Evolutionary conservation across 202 grass and related monocot species (phyloP), one percentile per base, ranked within the genome.

Genomic region (Setaria italica): DNA sequence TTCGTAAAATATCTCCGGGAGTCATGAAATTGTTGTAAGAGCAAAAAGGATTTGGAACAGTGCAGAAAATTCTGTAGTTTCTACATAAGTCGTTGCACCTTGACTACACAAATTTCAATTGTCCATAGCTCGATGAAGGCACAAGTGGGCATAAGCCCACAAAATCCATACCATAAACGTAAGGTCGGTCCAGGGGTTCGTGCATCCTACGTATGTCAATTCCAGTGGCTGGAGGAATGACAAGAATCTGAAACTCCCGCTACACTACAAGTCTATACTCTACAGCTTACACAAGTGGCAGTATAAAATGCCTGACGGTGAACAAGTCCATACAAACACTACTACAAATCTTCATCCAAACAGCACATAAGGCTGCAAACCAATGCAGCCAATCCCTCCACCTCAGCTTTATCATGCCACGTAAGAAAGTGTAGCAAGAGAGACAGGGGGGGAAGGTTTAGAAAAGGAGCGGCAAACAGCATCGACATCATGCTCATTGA

Each of bases 381-480:
- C 17, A 25, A 33, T 47, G 48, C 10, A 57, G 37, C 69, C 17
- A 74, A 74, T 74, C 35, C 25, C 6, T 57, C 49, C 49, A 39
- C 8, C 37, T 67, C 39, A 67, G 37, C 14, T 34, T 68, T 30
- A 69, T 87, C 41, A 67, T 69, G 78, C 46, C 30, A 82, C 71
- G 9, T 82, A 29, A 57, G 70, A 68, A 81, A 76, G 21, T 15
- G 5, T 16, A 39, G 9, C 0, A 72, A 75, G 25, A 76, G 19
- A 50, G 70, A 69, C 19, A 35, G 56, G 32, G 20, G 4, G 29
- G 25, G 68, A 1, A 81, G 19, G 25, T 60, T 19, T 11, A 25
- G 21, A 16, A 34, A 68, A 34, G 11, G 37, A n/a, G 81, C 15
- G 17, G 37, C 32, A 37, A 8, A 53, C 3, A 33, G 46, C n/a